Evolutionary conservation across 148 eudicot genomes (phyloP).

Genomic region (Rhododendron griersonianum): DNA sequence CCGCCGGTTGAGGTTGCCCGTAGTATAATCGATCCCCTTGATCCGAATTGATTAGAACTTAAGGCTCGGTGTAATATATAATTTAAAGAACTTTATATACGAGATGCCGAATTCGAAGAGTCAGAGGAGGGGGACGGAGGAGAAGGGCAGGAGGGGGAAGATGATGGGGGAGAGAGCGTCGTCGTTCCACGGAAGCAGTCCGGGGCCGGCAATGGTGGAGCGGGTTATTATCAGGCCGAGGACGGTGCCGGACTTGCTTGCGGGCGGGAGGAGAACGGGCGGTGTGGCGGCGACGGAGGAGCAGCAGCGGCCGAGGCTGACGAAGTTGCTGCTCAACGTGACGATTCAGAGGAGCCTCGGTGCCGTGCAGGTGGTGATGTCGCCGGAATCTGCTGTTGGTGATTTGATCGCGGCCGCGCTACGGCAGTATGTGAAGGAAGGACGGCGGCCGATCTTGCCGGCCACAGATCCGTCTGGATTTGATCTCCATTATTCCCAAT

Average conservation of each 20-base stretch:
- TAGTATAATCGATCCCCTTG: background rate
- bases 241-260: conserved; percentile 57
- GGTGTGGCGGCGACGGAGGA: background rate
- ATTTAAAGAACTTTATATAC: background rate
- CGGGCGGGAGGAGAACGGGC: conserved; percentile 1
- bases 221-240: conserved; percentile 40
- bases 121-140: conserved; percentile 21
- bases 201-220: conserved; percentile 9
- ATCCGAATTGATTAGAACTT: background rate
- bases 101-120: conserved; percentile 47
- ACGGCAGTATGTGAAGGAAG: conserved; percentile 57
- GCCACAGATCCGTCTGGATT: conserved; percentile 24
- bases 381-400: conserved; percentile 48
- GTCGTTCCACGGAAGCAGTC: conserved; percentile 46
- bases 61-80: background rate
- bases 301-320: conserved; percentile 24
- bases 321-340: conserved; percentile 69
- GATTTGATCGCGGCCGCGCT: conserved; percentile 56
- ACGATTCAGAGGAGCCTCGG: conserved; percentile 67
- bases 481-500: conserved; percentile 79
- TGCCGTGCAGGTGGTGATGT: conserved; percentile 55
- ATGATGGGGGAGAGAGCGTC: conserved; percentile 34
- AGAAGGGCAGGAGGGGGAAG: conserved; percentile 13
- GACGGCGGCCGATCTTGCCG: conserved; percentile 44
- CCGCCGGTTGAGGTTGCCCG: conserved; percentile 34